Percentiles rank a stretch among this genome's conserved stretches.
These are phyloP conservation scores for Microascus cirrosus DNA, from an alignment of 2,329 filamentous ascomycete species.

Conservation along the genomic window DNA sequence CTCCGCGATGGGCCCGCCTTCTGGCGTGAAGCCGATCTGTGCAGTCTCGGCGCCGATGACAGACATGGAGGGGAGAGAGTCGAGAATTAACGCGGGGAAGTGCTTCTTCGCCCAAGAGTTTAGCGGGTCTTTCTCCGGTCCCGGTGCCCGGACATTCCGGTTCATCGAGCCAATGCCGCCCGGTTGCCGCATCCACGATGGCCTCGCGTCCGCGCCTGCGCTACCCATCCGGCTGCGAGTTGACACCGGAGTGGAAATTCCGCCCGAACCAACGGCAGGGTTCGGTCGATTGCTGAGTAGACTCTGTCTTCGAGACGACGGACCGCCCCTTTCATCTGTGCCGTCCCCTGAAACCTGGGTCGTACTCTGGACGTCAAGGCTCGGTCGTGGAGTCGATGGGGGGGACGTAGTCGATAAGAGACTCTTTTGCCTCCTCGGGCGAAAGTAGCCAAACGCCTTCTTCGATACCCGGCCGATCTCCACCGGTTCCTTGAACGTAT, in stretches of 20 bases:
- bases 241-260: constrained; percentile 18
- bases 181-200: constrained; percentile 65
- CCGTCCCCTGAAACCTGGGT: constrained; percentile 22
- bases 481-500: constrained; percentile 55
- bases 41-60: constrained; percentile 50
- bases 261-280: neutral
- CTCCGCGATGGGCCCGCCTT: constrained; percentile 34
- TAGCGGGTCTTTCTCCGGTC: constrained; percentile 73
- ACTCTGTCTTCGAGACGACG: constrained; percentile 30
- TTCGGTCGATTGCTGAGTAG: constrained; percentile 22
- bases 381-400: constrained; percentile 55
- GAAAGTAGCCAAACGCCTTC: constrained; percentile 79
- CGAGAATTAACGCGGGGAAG: constrained; percentile 65
- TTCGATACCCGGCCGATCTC: constrained; percentile 80
- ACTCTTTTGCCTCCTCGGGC: constrained; percentile 81
- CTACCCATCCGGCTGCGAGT: constrained; percentile 25
- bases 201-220: constrained; percentile 25
- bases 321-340: neutral
- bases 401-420: constrained; percentile 48
- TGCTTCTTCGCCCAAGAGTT: constrained; percentile 79
- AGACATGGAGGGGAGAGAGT: constrained; percentile 55
- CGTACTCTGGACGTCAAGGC: constrained; percentile 45
- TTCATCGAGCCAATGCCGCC: constrained; percentile 81
- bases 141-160: constrained; percentile 59
- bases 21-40: constrained; percentile 38